Evolutionary conservation across 805 yeast species (phyloP), one percentile per base, ranked within the genome.

Genomic region (Saturnispora dispora): DNA sequence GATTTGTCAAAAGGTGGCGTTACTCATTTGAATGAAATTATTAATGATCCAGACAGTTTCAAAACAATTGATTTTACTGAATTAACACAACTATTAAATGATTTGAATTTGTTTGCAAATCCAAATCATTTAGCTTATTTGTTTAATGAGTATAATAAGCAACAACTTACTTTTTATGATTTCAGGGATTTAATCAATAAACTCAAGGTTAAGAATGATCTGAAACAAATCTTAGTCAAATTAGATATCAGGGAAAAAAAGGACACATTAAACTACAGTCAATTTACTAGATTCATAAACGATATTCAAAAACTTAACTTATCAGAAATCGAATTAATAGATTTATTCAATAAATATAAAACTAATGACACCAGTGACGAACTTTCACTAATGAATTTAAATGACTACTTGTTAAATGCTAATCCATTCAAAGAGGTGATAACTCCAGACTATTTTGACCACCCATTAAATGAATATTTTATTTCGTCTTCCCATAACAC

Each of bases 401-500:
- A 65, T 11, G 60, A 63, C 39, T 72, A 61, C 49, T 50, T 70
- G 20, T 51, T 60, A n/a, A 37, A 17, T 18, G 11, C 23, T 9
- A 37, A 70, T 74, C 20, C 59, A 65, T 15, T 61, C 60, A 50
- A 58, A 68, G 1, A 50, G 62, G 1, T 65, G 68, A 3, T 49
- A 59, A 23, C 10, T 32, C 8, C 41, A 5, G 13, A 30, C 15
- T 81, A 81, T 54, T 71, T 76, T 52, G 62, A 78, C 0, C 70
- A 71, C 27, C 98, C 99, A 0, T 61, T 93, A 36, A 87, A 81
- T 61, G 91, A 90, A 59, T 93, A 95, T 64, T 88, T 71, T 62
- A 85, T 95, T 30, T 88, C 96, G 0, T 88, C 97, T 0, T 89
- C 97, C 0, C 99, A 93, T 65, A 93, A 93, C 63, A 93, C 99